A percentile compares a stretch with the other conserved stretches of the same genome.
phyloP scores from a whole-genome alignment of 208 protist species.

The Trypanosomatidae sp. region DNA sequence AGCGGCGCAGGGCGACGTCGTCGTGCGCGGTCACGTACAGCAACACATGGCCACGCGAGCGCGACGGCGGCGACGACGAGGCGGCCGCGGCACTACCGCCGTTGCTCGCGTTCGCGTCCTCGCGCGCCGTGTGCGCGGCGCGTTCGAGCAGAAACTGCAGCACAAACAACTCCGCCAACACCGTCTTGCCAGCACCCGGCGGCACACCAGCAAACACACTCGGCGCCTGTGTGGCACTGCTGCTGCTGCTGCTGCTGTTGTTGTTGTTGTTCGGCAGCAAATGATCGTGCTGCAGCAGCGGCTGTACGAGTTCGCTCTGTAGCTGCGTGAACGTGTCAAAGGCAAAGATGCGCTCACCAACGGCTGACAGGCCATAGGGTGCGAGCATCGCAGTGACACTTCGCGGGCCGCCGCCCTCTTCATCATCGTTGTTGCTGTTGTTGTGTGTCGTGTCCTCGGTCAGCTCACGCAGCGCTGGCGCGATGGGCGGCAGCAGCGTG shows the following conservation, averaged over 20 bases:
- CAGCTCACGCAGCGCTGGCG: conserved; percentile 47
- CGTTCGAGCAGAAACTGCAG: conserved; percentile 60
- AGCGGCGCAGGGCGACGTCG: conserved; percentile 54
- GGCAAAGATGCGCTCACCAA: conserved; percentile 73
- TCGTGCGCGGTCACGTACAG: conserved; percentile 71
- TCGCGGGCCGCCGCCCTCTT: conserved; percentile 47
- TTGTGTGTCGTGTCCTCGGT: conserved; percentile 30
- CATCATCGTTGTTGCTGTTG: conserved; percentile 12
- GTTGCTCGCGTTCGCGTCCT: conserved; percentile 1
- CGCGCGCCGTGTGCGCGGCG: conserved; percentile 16
- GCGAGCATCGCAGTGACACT: conserved; percentile 60
- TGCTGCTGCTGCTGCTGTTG: too few relatives aligned
- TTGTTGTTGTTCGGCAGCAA: too few relatives aligned
- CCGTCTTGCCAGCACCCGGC: conserved; percentile 93
- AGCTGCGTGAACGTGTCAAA: conserved; percentile 91
- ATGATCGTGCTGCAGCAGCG: conserved; percentile 89
- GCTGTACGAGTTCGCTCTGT: conserved; percentile 90
- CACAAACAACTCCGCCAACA: conserved; percentile 75
- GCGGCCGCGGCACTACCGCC: neutral
- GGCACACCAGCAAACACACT: conserved; percentile 95
- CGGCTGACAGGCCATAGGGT: conserved; percentile 66
- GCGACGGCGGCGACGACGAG: neutral
- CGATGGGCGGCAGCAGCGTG: conserved; percentile 79
- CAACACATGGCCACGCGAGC: conserved; percentile 13
- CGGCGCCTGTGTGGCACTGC: too few relatives aligned